Evolutionary conservation across 345 rosid species (phyloP).

Genomic region (Ceriops zippeliana): DNA sequence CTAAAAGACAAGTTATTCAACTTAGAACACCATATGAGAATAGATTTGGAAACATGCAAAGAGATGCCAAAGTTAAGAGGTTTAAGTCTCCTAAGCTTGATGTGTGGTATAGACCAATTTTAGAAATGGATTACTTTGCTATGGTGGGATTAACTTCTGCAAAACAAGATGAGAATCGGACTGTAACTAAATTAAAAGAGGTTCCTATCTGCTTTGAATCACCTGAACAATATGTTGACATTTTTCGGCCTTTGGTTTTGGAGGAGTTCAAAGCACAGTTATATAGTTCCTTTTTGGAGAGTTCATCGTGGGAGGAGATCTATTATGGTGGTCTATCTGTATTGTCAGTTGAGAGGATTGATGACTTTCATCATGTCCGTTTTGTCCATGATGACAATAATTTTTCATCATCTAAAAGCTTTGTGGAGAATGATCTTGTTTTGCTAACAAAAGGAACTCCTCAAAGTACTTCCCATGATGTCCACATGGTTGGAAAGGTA

Average conservation of each 20-base stretch:
- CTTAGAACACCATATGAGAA: constrained; percentile 61
- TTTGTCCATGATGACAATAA: constrained; percentile 75
- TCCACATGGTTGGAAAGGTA: constrained; percentile 94
- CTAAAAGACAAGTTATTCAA: constrained; percentile 91
- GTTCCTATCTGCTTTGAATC: constrained; percentile 81
- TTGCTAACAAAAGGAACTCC: constrained; percentile 81
- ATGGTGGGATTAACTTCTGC: constrained; percentile 56
- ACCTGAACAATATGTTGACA: constrained; percentile 72
- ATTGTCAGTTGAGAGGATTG: constrained; percentile 88
- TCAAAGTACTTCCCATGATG: constrained; percentile 43
- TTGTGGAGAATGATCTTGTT: constrained; percentile 84
- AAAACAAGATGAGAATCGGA: constrained; percentile 40
- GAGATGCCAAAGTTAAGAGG: constrained; percentile 64
- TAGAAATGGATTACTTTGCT: constrained; percentile 81
- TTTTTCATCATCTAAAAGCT: constrained; percentile 54
- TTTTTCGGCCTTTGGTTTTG: constrained; percentile 84
- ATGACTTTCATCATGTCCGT: constrained; percentile 90
- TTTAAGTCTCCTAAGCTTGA: constrained; percentile 85
- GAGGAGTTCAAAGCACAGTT: constrained; percentile 98
- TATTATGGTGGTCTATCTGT: constrained; percentile 74
- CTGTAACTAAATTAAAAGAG: constrained; percentile 54
- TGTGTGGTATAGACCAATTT: constrained; percentile 87
- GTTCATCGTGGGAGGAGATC: constrained; percentile 80
- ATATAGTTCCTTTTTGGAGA: constrained; percentile 68
- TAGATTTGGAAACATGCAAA: constrained; percentile 48